Conservation (phyloP, 805 yeast genomes). For the Trichomonascus vanleenenianus region DNA sequence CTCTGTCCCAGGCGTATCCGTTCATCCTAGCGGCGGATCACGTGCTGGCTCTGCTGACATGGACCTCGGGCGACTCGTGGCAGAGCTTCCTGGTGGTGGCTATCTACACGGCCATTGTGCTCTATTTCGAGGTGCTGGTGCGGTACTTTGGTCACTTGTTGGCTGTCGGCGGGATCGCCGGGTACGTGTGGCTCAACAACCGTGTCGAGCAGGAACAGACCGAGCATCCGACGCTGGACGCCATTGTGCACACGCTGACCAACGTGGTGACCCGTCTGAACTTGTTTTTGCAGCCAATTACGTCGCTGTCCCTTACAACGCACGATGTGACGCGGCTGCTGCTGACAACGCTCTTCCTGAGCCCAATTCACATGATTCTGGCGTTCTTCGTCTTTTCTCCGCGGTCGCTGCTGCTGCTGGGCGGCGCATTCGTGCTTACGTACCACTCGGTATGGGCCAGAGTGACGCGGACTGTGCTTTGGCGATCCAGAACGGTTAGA, state of each 20-base stretch:
- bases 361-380: slow-evolving; percentile 73
- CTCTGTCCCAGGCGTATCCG: slow-evolving; percentile 77
- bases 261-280: slow-evolving; percentile 70
- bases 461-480: slow-evolving; percentile 72
- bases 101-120: slow-evolving; percentile 46
- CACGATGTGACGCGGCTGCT: slow-evolving; percentile 73
- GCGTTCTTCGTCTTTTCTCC: slow-evolving; percentile 67
- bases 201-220: slow-evolving; percentile 38
- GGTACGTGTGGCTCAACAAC: slow-evolving; percentile 21
- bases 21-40: slow-evolving; percentile 68
- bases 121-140: slow-evolving; percentile 73
- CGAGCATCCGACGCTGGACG: slow-evolving; percentile 75
- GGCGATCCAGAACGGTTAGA: slow-evolving; percentile 74
- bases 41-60: slow-evolving; percentile 64
- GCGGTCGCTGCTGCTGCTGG: slow-evolving; percentile 48
- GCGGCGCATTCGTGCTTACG: slow-evolving; percentile 57
- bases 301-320: slow-evolving; percentile 58
- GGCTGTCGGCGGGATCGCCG: slow-evolving; percentile 36
- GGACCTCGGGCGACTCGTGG: slow-evolving; percentile 88
- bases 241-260: slow-evolving; percentile 69
- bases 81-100: slow-evolving; percentile 55
- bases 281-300: slow-evolving; percentile 70
- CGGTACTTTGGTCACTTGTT: slow-evolving; percentile 78
- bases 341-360: slow-evolving; percentile 75
- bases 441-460: slow-evolving; percentile 84